These are phyloP conservation scores for Phaffia australis DNA, from an alignment of 768 basidiomycete genomes.

Conservation along the genomic window DNA sequence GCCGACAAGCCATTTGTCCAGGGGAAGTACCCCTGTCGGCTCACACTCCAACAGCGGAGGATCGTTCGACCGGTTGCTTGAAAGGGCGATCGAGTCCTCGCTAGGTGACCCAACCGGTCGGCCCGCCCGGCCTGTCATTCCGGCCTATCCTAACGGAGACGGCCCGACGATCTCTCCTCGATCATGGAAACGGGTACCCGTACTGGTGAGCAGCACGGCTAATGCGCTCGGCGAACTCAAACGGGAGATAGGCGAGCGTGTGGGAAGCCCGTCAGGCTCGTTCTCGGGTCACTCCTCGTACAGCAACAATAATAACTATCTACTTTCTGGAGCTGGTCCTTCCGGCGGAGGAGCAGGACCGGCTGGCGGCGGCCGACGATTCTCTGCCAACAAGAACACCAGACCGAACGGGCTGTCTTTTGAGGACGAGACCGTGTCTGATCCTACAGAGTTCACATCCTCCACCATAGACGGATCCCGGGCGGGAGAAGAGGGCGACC, in stretches of 20 bases:
- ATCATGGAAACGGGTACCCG: slow-evolving; percentile 28
- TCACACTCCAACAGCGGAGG: slow-evolving; percentile 30
- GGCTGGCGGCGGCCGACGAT: neutral
- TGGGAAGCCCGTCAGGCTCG: neutral
- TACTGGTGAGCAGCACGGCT: slow-evolving; percentile 29
- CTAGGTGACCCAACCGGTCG: slow-evolving; percentile 39
- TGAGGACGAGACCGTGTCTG: slow-evolving; percentile 33
- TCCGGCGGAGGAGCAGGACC: neutral
- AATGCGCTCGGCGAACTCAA: slow-evolving; percentile 32
- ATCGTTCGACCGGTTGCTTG: slow-evolving; percentile 69
- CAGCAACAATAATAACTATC: neutral
- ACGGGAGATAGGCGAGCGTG: slow-evolving; percentile 30
- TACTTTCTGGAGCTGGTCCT: neutral
- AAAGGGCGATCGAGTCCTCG: slow-evolving; percentile 57
- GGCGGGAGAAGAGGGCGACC: slow-evolving; percentile 24
- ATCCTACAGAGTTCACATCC: slow-evolving; percentile 24
- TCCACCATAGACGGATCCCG: slow-evolving; percentile 26
- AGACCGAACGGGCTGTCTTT: slow-evolving; percentile 27
- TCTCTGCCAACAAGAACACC: neutral
- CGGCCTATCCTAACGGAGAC: slow-evolving; percentile 68
- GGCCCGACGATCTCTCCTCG: slow-evolving; percentile 22
- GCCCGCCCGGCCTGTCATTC: slow-evolving; percentile 47
- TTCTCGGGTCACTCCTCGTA: neutral
- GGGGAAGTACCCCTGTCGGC: no score
- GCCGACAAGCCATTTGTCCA: slow-evolving; percentile 32